A percentile compares a stretch with the other conserved stretches of the same genome.
Conservation (phyloP, 768 basidiomycete genomes). For the Leucosporidium scottii region DNA sequence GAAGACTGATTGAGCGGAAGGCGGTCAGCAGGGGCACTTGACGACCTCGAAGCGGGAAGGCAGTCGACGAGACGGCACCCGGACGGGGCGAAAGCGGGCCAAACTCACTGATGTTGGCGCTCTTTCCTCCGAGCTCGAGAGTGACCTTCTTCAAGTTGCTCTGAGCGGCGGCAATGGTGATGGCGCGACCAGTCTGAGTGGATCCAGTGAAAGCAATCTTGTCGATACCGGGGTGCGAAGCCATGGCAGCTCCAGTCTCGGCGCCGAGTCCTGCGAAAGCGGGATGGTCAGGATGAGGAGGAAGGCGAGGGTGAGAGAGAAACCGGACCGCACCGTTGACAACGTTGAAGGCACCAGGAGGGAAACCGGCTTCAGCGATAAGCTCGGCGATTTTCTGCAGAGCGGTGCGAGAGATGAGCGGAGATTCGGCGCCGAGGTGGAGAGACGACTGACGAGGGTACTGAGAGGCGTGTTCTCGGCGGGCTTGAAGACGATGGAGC, state of each 20-base stretch:
- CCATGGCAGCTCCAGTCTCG: constrained; percentile 75
- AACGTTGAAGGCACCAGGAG: constrained; percentile 83
- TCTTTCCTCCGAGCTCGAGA: constrained; percentile 71
- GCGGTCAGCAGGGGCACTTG: too few species aligned
- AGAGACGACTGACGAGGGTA: constrained; percentile 5
- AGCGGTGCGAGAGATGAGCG: not conserved
- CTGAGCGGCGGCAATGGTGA: constrained; percentile 86
- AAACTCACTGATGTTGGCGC: constrained; percentile 42
- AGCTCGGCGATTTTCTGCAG: constrained; percentile 70
- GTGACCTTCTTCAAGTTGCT: constrained; percentile 95
- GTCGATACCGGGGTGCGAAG: constrained; percentile 65
- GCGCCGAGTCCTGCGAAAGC: constrained; percentile 60
- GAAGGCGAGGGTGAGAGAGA: not conserved
- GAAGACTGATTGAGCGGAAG: constrained; percentile 51
- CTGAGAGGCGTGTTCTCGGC: constrained; percentile 44
- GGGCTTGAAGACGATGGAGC: constrained; percentile 90
- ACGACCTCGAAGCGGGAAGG: too few species aligned
- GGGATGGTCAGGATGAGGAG: constrained; percentile 13
- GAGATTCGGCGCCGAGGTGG: not conserved
- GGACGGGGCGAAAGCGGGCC: too few species aligned
- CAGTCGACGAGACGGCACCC: too few species aligned
- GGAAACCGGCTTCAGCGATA: constrained; percentile 78
- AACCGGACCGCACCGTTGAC: constrained; percentile 42
- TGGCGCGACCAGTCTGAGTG: constrained; percentile 75
- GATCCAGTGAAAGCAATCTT: constrained; percentile 86